phyloP scores from a whole-genome alignment of 2,329 filamentous ascomycete species.

The Massarina eburnea region DNA sequence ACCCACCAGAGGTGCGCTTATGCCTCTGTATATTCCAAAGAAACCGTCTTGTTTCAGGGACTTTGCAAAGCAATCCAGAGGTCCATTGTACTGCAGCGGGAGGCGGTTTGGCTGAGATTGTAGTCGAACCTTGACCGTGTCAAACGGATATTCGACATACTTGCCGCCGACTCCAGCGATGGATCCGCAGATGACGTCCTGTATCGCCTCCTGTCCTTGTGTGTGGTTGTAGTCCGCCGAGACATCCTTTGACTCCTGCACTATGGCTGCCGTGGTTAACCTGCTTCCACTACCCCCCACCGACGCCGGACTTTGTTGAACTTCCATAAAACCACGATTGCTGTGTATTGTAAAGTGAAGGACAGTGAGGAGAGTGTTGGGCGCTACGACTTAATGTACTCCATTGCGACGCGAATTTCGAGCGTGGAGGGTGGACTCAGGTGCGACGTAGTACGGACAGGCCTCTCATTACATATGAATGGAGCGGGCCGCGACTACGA shows the following conservation, averaged over 20 bases:
- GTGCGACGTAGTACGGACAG: conserved; percentile 22
- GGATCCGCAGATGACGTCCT: conserved; percentile 88
- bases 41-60: conserved; percentile 79
- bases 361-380: conserved; percentile 33
- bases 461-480: conserved; percentile 14
- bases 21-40: conserved; percentile 82
- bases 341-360: conserved; percentile 4
- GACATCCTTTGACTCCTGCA: conserved; percentile 19
- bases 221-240: conserved; percentile 20
- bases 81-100: conserved; percentile 79
- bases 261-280: conserved; percentile 18
- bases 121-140: conserved; percentile 95
- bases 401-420: conserved; percentile 19
- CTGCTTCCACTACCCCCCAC: conserved; percentile 34
- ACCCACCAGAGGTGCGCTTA: conserved; percentile 85
- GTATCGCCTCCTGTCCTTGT: conserved; percentile 68
- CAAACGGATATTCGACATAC: conserved; percentile 97
- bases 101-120: conserved; percentile 90
- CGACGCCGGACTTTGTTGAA: conserved; percentile 30
- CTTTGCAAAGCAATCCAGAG: conserved; percentile 90
- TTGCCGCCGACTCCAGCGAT: conserved; percentile 90
- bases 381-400: conserved; percentile 20
- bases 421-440: conserved; percentile 12
- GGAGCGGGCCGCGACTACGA: conserved; percentile 14
- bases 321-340: conserved; percentile 27